Percentiles rank a stretch among this genome's conserved stretches.
These are phyloP conservation scores for Botryotinia convoluta DNA, from an alignment of 2,329 filamentous ascomycete species.

Conservation along the genomic window DNA sequence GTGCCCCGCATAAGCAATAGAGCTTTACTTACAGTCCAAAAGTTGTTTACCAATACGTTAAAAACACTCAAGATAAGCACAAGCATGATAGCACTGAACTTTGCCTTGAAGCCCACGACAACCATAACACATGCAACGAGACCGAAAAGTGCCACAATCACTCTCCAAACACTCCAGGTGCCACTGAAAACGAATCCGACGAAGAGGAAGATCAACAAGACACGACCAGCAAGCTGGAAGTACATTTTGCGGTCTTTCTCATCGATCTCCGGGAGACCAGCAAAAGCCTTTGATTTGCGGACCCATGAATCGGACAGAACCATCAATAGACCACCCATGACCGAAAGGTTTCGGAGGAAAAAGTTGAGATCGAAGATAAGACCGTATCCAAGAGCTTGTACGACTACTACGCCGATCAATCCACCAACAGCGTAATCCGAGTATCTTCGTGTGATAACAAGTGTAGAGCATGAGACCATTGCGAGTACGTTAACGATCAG, in stretches of 20 bases:
- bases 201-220: constrained; percentile 96
- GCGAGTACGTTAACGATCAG: constrained; percentile 84
- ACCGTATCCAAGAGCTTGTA: constrained; percentile 93
- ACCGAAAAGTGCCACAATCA: constrained; percentile 80
- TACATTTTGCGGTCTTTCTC: constrained; percentile 99
- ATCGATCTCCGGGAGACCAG: constrained; percentile 87
- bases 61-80: constrained; percentile 95
- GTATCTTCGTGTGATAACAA: constrained; percentile 90
- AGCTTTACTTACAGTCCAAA: constrained; percentile 81
- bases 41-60: constrained; percentile 98
- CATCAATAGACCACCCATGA: constrained; percentile 96
- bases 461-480: constrained; percentile 76
- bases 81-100: constrained; percentile 94
- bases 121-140: constrained; percentile 96
- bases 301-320: constrained; percentile 98
- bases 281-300: constrained; percentile 94
- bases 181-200: constrained; percentile 95
- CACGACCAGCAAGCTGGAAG: constrained; percentile 94
- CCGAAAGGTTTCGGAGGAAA: constrained; percentile 97
- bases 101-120: constrained; percentile 98
- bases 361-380: constrained; percentile 99
- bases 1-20: constrained; percentile 15
- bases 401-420: constrained; percentile 85
- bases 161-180: constrained; percentile 84
- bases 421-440: constrained; percentile 90